These are phyloP conservation scores for Podospora pseudoanserina DNA, from an alignment of 495 filamentous ascomycete genomes.

Conservation along the genomic window DNA sequence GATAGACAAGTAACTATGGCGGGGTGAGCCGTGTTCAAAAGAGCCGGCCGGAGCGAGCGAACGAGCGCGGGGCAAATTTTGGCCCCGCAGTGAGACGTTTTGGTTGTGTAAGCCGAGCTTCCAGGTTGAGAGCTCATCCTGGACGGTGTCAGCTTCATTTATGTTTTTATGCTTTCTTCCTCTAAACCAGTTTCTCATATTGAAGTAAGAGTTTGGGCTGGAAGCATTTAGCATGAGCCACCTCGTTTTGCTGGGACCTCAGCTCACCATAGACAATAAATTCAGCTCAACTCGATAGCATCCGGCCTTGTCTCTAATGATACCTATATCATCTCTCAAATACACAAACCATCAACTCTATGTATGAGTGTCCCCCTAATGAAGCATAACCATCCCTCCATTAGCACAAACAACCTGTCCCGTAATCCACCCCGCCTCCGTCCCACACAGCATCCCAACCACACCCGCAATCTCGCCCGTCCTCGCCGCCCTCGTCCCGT, in stretches of 20 bases:
- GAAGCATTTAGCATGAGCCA: background rate
- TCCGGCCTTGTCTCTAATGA: too few relatives aligned
- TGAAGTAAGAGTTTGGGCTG: background rate
- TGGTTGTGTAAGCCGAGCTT: slow-evolving; percentile 1
- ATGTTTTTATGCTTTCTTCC: too few relatives aligned
- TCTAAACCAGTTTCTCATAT: too few relatives aligned
- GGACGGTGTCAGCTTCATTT: too few relatives aligned
- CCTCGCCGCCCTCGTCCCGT: slow-evolving; percentile 59
- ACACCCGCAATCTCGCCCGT: slow-evolving; percentile 76
- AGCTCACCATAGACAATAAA: too few relatives aligned
- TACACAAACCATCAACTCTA: background rate
- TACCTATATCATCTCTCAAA: too few relatives aligned
- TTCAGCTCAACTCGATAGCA: too few relatives aligned
- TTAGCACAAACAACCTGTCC: slow-evolving; percentile 86
- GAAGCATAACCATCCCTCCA: slow-evolving; percentile 68
- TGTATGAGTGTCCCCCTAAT: slow-evolving; percentile 25
- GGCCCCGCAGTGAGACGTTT: slow-evolving; percentile 5
- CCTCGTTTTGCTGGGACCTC: too few relatives aligned
- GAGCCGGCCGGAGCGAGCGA: background rate
- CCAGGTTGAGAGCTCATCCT: background rate
- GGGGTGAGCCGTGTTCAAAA: background rate
- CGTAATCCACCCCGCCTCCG: slow-evolving; percentile 75
- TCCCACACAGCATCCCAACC: slow-evolving; percentile 75
- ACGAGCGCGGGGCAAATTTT: slow-evolving; percentile 22
- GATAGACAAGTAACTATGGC: background rate